phyloP scores from a whole-genome alignment of 805 yeast genomes.

The Yarrowia bubula region DNA sequence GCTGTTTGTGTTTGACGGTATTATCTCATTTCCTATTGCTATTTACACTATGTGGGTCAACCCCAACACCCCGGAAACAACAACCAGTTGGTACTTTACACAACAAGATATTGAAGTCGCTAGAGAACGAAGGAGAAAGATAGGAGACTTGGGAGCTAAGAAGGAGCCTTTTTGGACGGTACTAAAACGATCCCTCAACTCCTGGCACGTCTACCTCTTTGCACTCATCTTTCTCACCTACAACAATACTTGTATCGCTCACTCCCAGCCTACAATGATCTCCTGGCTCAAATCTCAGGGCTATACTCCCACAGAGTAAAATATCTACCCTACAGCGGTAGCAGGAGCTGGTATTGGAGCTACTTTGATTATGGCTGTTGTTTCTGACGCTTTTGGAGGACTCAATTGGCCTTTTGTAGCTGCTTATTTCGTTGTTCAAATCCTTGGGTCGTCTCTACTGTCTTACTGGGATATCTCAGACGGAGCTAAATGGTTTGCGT shows the following conservation, averaged over 20 bases:
- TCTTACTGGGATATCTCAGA: background rate
- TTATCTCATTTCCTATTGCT: background rate
- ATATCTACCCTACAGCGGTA: background rate
- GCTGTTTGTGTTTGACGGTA: constrained; percentile 8
- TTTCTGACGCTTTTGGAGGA: background rate
- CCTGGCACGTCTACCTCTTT: constrained; percentile 1
- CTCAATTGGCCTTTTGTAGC: background rate
- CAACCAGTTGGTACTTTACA: constrained; percentile 5
- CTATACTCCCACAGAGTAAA: background rate
- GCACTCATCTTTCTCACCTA: background rate
- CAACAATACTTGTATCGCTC: background rate
- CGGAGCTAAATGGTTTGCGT: constrained; percentile 9
- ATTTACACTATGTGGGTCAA: background rate
- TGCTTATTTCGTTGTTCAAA: constrained; percentile 1
- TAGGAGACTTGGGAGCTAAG: background rate
- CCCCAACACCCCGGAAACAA: background rate
- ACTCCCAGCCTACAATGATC: background rate
- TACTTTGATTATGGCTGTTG: background rate
- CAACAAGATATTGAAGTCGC: background rate
- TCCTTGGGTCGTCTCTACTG: constrained; percentile 47
- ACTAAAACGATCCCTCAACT: background rate
- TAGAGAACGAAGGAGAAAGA: background rate
- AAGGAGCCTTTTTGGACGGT: background rate
- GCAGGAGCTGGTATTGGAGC: background rate
- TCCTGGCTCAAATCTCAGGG: constrained; percentile 10